Evolutionary conservation across 257 asterid species (phyloP).

Genomic region (Cinchona pubescens): DNA sequence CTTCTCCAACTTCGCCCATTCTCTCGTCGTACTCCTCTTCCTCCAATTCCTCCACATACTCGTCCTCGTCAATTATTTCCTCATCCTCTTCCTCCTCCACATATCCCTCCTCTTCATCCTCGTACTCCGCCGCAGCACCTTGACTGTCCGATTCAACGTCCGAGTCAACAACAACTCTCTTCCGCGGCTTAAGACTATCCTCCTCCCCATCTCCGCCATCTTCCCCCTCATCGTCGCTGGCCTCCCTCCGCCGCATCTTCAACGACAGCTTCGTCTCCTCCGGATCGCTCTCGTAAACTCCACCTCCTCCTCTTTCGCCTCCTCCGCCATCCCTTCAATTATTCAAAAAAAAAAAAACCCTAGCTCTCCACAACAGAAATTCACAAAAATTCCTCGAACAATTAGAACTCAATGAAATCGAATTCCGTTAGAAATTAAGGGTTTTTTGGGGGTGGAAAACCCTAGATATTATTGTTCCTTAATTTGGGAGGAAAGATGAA

Average conservation of each 20-base stretch:
- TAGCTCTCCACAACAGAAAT: conserved; percentile 11
- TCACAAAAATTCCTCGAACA: neutral
- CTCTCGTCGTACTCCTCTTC: conserved; percentile 34
- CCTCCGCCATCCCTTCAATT: conserved; percentile 46
- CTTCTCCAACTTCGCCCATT: conserved; percentile 28
- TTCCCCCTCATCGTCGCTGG: conserved; percentile 83
- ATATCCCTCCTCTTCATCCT: conserved; percentile 39
- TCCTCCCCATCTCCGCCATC: conserved; percentile 31
- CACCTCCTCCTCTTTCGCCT: conserved; percentile 41
- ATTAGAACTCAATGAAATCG: neutral
- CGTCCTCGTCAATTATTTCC: conserved; percentile 28
- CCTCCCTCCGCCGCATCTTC: conserved; percentile 87
- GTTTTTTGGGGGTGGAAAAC: neutral
- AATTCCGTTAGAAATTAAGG: conserved; percentile 12
- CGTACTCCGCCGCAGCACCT: conserved; percentile 62
- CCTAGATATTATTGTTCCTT: too few relatives aligned
- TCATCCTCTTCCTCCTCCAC: conserved; percentile 41
- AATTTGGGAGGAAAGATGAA: too few relatives aligned
- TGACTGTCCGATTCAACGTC: conserved; percentile 69
- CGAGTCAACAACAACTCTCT: conserved; percentile 49
- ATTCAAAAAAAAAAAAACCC: conserved; percentile 15
- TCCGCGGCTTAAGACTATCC: conserved; percentile 39
- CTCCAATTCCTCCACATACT: conserved; percentile 31
- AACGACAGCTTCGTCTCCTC: conserved; percentile 85
- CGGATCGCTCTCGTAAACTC: conserved; percentile 98